Evolutionary conservation across 768 basidiomycete species (phyloP), one percentile per base, ranked within the genome.

Genomic region (Lentinula boryana): DNA sequence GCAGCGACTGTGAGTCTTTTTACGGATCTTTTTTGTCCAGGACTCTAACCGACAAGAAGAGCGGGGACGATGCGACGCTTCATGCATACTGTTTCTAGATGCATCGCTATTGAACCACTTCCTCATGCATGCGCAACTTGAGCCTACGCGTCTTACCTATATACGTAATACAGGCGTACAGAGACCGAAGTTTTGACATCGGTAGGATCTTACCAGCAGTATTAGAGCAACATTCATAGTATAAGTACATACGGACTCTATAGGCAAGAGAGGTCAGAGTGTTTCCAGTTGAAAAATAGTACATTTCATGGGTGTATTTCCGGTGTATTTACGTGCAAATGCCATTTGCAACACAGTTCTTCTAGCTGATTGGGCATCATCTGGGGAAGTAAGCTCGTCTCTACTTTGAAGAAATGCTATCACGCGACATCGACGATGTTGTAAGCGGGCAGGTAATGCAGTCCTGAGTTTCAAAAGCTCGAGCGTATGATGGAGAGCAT

Each of bases 1-100:
- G 64, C 72, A 59, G 70, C 76, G 40, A 35, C 32, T 21, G 53
- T 55, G 53, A 36, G 53, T 55, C 49, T 51, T 21, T 55, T 38
- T n/a, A 4, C 9, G 23, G 13, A 33, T 8, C 49, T 10, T 18
- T 13, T 13, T 38, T 38, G 13, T 38, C 13, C 9, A 38, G 36
- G 13, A 38, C 16, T 16, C 46, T 51, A 51, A 51, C 18, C 27
- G 49, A 51, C 27, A 10, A 23, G 8, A 27, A 55, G 53, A 5
- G 16, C 13, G 53, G n/a, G 7, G 53, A 55, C n/a, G 38, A 55
- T 21, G n/a, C 32, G 16, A 18, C n/a, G 35, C 23, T 55, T 5
- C 13, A 35, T 23, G 53, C 33, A 5, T 55, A 36, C 35, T 55
- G 36, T 38, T 8, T 38, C 36, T 38, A 38, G 36, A 8, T 13